Base-by-base conservation (phyloP, 1,284 basidiomycete species). In the Pyrrhoderma lamaoense region DNA sequence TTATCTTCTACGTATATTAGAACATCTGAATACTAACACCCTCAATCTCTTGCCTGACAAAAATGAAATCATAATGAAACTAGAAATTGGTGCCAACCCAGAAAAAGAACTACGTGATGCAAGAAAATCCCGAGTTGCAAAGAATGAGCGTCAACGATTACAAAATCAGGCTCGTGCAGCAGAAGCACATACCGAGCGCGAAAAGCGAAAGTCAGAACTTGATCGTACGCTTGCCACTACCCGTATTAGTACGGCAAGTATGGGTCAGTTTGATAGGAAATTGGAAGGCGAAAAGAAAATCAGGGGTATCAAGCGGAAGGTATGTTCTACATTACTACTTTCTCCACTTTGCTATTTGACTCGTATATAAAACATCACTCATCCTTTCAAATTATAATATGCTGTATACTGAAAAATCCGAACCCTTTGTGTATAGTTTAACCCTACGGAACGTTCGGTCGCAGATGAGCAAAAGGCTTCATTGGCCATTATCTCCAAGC, bases 261-360 rank as follows among this genome's bases (percentile, higher is more conserved):
- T 98, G 84, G 95, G 95, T 59, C 83, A 77, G 60, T 95, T 96
- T 62, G 94, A 98, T 67, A 85, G 81, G 60, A 83, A 77, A 61
- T 77, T 98, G 22, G 85, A 93, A 46, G 93, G 93, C 18, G 95
- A 99, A 68, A 88, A 89, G 64, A 93, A 91, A 66, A 66, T 83
- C 53, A 82, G 82, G 53, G 93, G 94, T 4, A 68, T 94, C 53
- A 98, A 98, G 72, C 82, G 94, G 60, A 96, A 97, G 82, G 93
- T 93, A 60, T 50, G 75, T 31, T 31, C 11, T 5, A 5, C 11
- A 60, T 13, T 25, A n/a, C 7, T 31, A 31, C 60, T 59, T 48
- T 31, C 14, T 14, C 25, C 43, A 25, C 8, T 37, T 13, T 43
- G 35, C 35, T 11, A 11, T 37, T 37, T 37, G 16, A 37, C 9